Conservation (phyloP, 495 filamentous ascomycete genomes). For the Talaromyces liani region DNA sequence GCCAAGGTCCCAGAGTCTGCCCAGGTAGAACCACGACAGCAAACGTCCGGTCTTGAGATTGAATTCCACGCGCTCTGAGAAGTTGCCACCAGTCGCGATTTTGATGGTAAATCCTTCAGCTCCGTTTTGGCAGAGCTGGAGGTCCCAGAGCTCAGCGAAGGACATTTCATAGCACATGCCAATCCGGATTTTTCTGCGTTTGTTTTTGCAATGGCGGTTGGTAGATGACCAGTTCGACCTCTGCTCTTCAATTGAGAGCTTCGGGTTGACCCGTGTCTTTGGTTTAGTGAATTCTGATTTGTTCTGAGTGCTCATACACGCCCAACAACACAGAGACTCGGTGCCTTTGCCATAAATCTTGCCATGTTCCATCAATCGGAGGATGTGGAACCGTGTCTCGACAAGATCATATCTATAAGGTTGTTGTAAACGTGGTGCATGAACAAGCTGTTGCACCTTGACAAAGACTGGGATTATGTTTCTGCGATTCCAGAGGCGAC, state of each 20-base stretch:
- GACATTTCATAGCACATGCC: constrained; percentile 1
- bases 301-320: constrained; percentile 3
- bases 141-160: constrained; percentile 1
- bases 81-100: no score
- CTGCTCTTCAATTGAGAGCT: constrained; percentile 5
- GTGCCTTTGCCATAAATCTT: constrained; percentile 12
- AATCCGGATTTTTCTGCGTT: constrained; percentile 4
- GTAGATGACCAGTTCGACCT: background rate
- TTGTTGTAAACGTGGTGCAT: background rate
- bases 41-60: no score
- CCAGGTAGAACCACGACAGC: no score
- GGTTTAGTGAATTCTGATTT: background rate
- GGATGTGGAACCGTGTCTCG: constrained; percentile 2
- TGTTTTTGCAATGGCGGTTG: background rate
- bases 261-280: background rate
- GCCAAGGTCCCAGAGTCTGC: no score
- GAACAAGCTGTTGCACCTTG: constrained; percentile 2
- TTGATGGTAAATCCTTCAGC: no score
- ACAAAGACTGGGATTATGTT: background rate
- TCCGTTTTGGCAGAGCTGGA: background rate
- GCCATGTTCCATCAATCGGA: constrained; percentile 15
- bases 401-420: constrained; percentile 14
- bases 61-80: no score
- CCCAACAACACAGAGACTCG: constrained; percentile 15
- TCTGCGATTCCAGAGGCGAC: constrained; percentile 7